These are phyloP conservation scores for Persicaria tinctoria DNA, from an alignment of 148 eudicot genomes.

Conservation along the genomic window DNA sequence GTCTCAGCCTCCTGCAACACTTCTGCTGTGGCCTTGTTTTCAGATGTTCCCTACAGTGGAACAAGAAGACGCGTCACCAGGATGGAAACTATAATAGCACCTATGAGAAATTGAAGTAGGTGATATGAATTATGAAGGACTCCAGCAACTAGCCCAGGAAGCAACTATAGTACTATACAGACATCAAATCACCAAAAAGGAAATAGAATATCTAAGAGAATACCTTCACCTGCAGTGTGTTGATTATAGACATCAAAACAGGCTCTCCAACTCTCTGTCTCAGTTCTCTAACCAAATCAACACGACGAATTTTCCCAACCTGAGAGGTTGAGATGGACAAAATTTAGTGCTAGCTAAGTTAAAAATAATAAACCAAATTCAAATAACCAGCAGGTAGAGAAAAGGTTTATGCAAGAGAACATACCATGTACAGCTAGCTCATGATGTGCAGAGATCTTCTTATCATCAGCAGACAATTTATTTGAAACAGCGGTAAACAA, in stretches of 20 bases:
- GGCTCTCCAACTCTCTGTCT: constrained; percentile 30
- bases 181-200: too few species aligned
- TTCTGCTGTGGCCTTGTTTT: too few species aligned
- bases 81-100: too few species aligned
- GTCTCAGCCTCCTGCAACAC: too few species aligned
- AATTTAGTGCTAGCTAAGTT: background rate
- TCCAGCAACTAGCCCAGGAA: too few species aligned
- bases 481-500: constrained; percentile 51
- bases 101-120: too few species aligned
- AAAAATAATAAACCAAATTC: background rate
- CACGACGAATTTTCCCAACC: constrained; percentile 23
- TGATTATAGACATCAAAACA: constrained; percentile 25
- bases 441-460: constrained; percentile 45
- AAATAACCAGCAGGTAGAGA: background rate
- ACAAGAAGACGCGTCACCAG: too few species aligned
- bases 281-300: constrained; percentile 30
- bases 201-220: too few species aligned
- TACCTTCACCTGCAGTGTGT: constrained; percentile 11
- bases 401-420: constrained; percentile 2
- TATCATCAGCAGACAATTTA: constrained; percentile 32
- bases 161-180: too few species aligned
- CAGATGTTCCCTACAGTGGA: too few species aligned
- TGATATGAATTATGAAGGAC: too few species aligned
- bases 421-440: constrained; percentile 43
- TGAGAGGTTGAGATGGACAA: background rate